Conservation (phyloP, 352 stramenopile species). For the Bremia lactucae region DNA sequence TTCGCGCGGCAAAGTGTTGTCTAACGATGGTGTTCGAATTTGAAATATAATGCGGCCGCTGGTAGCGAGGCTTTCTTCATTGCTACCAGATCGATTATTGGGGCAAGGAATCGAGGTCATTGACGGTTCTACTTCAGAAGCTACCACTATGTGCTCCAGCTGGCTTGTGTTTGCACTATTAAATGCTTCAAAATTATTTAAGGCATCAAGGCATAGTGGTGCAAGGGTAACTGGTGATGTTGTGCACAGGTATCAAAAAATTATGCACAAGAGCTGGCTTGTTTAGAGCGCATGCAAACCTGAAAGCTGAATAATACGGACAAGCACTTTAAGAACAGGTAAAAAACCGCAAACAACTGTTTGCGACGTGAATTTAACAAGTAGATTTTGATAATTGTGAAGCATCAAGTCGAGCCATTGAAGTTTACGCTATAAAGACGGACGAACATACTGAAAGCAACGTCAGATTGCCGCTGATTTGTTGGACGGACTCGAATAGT, state of each 20-base stretch:
- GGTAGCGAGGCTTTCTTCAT: slow-evolving; percentile 50
- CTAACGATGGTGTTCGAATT: slow-evolving; percentile 41
- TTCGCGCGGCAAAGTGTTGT: slow-evolving; percentile 35
- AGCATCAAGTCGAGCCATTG: neutral
- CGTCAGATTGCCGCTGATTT: slow-evolving; percentile 14
- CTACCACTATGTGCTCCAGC: slow-evolving; percentile 15
- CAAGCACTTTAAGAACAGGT: slow-evolving; percentile 39
- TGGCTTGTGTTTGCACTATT: slow-evolving; percentile 13
- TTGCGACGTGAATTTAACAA: slow-evolving; percentile 60
- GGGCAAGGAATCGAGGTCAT: slow-evolving; percentile 1
- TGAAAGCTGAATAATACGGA: slow-evolving; percentile 28
- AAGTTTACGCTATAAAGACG: slow-evolving; percentile 1
- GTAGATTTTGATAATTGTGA: slow-evolving; percentile 5
- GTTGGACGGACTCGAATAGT: slow-evolving; percentile 11
- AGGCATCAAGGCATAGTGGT: slow-evolving; percentile 1
- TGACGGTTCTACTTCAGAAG: slow-evolving; percentile 4
- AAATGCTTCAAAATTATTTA: slow-evolving; percentile 11
- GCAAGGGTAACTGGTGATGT: slow-evolving; percentile 2
- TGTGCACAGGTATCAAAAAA: neutral
- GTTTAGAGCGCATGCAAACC: too few species aligned
- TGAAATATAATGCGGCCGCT: slow-evolving; percentile 72
- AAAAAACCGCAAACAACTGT: slow-evolving; percentile 60
- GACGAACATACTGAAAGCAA: neutral
- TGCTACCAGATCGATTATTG: slow-evolving; percentile 26
- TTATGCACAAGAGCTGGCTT: too few species aligned